Evolutionary conservation across 2,329 filamentous ascomycete genomes (phyloP).

Genomic region (Pyrenochaeta sp.): DNA sequence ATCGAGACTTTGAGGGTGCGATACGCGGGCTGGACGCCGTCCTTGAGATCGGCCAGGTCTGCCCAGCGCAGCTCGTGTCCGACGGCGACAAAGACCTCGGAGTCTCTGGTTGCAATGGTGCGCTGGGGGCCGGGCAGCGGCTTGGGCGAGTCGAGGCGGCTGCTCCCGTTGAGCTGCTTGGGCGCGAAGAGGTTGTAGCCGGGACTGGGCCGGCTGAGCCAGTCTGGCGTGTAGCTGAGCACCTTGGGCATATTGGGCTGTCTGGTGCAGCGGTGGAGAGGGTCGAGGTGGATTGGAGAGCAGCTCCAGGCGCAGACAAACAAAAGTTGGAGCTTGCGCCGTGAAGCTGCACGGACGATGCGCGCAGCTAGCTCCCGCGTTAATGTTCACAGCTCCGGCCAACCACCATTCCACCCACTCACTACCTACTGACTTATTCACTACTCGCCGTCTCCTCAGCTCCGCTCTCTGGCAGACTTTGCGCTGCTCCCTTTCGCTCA

Average conservation of each 20-base stretch:
- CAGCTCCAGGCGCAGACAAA: slow-evolving; percentile 9
- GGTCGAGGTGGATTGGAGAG: too few relatives aligned
- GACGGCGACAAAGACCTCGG: slow-evolving; percentile 86
- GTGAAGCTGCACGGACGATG: too few relatives aligned
- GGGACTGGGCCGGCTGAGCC: slow-evolving; percentile 80
- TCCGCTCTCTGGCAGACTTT: too few relatives aligned
- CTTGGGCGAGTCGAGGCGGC: too few relatives aligned
- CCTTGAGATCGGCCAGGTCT: slow-evolving; percentile 81
- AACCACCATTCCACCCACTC: too few relatives aligned
- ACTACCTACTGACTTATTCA: too few relatives aligned
- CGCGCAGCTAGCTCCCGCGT: too few relatives aligned
- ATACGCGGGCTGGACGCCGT: slow-evolving; percentile 43
- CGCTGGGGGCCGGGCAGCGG: slow-evolving; percentile 53
- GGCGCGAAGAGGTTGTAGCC: slow-evolving; percentile 79
- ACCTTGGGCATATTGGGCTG: slow-evolving; percentile 77
- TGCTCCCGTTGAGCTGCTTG: slow-evolving; percentile 49
- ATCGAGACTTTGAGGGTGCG: slow-evolving; percentile 74
- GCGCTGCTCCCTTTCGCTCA: too few relatives aligned
- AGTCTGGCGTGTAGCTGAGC: slow-evolving; percentile 83
- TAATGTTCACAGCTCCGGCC: too few relatives aligned
- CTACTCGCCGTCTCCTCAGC: too few relatives aligned
- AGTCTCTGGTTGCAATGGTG: slow-evolving; percentile 81
- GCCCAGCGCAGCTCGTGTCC: slow-evolving; percentile 93
- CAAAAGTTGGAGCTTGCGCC: slow-evolving; percentile 10
- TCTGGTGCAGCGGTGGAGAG: not conserved